Conservation (phyloP, 768 basidiomycete species). For the Lyophyllum atratum region DNA sequence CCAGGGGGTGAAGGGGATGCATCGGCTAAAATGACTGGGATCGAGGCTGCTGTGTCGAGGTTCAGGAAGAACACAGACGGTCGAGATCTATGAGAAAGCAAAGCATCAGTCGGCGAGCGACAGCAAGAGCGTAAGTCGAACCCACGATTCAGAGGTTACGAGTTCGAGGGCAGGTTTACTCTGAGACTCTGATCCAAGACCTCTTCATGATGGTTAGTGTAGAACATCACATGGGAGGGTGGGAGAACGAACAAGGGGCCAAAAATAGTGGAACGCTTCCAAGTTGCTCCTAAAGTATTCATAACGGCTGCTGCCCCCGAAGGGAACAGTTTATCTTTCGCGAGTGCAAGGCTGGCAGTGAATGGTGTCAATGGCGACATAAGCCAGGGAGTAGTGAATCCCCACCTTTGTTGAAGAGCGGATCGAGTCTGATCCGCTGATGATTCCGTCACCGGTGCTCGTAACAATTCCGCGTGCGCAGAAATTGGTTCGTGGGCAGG, state of each 20-base stretch:
- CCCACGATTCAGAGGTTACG: constrained; percentile 30
- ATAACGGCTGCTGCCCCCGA: constrained; percentile 21
- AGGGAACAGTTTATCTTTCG: constrained; percentile 53
- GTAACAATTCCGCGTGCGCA: not conserved
- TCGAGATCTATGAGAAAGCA: constrained; percentile 21
- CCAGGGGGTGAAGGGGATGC: constrained; percentile 29
- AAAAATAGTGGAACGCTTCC: constrained; percentile 64
- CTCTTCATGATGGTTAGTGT: constrained; percentile 23
- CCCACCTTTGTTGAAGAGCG: constrained; percentile 27
- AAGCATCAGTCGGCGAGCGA: not conserved
- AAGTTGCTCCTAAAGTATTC: constrained; percentile 26
- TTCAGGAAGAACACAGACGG: constrained; percentile 45
- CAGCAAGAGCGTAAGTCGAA: not conserved
- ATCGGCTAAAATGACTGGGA: constrained; percentile 53
- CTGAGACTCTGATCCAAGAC: constrained; percentile 32
- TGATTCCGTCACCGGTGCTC: constrained; percentile 1
- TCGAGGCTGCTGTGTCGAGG: constrained; percentile 48
- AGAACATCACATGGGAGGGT: not conserved
- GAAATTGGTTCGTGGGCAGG: not conserved
- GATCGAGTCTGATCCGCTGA: constrained; percentile 9
- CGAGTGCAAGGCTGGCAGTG: constrained; percentile 37
- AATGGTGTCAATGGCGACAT: constrained; percentile 6
- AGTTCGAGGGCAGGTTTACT: constrained; percentile 1
- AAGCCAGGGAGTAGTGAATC: not conserved
- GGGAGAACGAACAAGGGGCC: constrained; percentile 47